Conservation (phyloP, 2,329 filamentous ascomycete species). For the Alternaria tenuissima region DNA sequence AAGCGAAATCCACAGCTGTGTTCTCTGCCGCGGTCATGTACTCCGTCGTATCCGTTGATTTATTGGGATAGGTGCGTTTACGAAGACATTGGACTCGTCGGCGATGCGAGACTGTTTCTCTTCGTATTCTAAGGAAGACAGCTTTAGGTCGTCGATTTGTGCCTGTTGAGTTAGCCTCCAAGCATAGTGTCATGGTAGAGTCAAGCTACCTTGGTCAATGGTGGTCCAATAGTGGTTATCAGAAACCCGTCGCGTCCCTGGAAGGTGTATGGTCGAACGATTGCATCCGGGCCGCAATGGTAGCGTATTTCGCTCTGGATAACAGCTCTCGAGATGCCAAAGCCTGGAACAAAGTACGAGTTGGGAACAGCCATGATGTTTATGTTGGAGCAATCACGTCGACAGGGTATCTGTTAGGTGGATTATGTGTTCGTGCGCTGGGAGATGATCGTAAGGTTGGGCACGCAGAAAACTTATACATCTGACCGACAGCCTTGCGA, state of each 20-base stretch:
- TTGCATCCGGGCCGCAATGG: slow-evolving; percentile 54
- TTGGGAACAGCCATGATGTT: slow-evolving; percentile 42
- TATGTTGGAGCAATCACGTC: slow-evolving; percentile 3
- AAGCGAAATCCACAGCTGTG: slow-evolving; percentile 1
- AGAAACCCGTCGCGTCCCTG: slow-evolving; percentile 56
- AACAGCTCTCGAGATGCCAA: slow-evolving; percentile 54
- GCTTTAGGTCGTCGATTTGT: slow-evolving; percentile 54
- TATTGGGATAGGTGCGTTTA: slow-evolving; percentile 52
- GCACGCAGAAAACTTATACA: slow-evolving; percentile 35
- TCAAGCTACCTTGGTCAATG: slow-evolving; percentile 51
- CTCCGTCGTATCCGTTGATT: slow-evolving; percentile 44
- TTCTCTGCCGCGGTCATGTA: slow-evolving; percentile 18
- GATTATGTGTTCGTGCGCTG: slow-evolving; percentile 21
- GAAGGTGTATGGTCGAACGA: slow-evolving; percentile 54
- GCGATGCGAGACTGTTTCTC: slow-evolving; percentile 52
- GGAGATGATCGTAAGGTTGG: slow-evolving; percentile 25
- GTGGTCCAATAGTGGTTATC: slow-evolving; percentile 51
- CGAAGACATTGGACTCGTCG: slow-evolving; percentile 46
- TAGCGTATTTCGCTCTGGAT: slow-evolving; percentile 56
- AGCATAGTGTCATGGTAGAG: not conserved
- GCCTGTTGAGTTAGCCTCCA: slow-evolving; percentile 40
- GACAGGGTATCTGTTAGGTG: slow-evolving; percentile 18
- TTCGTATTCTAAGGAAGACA: slow-evolving; percentile 52
- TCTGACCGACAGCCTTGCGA: slow-evolving; percentile 13
- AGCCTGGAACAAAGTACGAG: slow-evolving; percentile 55